Evolutionary conservation across 83 land plant genomes (phyloP), one percentile per base, ranked within the genome.

Genomic region (Picea engelmannii): DNA sequence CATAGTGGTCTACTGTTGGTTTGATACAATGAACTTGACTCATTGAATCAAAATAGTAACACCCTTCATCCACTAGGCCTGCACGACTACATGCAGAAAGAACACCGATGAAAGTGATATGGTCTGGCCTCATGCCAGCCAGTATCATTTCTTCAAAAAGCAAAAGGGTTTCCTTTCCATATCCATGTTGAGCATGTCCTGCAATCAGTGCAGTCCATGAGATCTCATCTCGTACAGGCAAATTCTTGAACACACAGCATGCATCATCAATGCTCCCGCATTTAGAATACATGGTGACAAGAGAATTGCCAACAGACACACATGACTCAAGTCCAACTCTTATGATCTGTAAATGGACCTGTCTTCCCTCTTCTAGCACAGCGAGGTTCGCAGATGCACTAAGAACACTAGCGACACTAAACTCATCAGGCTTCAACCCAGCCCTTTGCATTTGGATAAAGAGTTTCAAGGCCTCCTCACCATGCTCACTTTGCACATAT

Each of bases 151-250:
- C 55, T 2, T 23, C 9, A 75, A 81, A 64, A 42, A 84, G 40
- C 42, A 12, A 23, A 12, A 84, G 58, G 17, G 86, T 84, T 47
- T 60, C 62, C n/a, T 62, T 63, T 42, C 76, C 68, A 84, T 80
- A 4, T 20, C 79, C 83, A 75, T 80, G 58, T 27, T 80, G 86
- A n/a, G 79, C 83, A 64, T 84, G 81, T 25, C 79, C 66, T 76
- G 64, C 78, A 55, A 82, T 82, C 79, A 82, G 62, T 7, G 84
- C 62, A 47, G 77, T 82, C 84, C 69, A 76, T 2, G 84, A 64
- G 40, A 82, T 71, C 69, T 61, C 70, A 77, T 82, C 84, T 66
- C 58, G 74, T 3, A 42, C 47, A 24, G 31, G 31, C 18, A 83
- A 21, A 52, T 21, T 42, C 17, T 76, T 76, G 49, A 84, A 84